Evolutionary conservation across 2,329 filamentous ascomycete species (phyloP).

Genomic region (Davidsoniella neocaledoniae): DNA sequence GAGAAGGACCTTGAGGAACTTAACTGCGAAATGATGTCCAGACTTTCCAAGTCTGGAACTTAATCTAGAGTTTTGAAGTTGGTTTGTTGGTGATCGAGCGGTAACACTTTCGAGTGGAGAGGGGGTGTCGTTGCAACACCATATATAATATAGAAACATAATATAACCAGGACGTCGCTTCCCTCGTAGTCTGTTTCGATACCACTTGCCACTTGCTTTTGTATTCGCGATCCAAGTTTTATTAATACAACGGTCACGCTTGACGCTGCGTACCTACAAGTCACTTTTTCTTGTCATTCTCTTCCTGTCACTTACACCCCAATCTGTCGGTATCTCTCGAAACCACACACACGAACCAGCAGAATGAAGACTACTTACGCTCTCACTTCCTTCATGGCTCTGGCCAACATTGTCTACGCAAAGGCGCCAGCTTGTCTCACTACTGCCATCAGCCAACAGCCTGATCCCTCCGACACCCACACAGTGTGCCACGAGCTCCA

Average conservation of each 20-base stretch:
- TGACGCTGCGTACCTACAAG: constrained; percentile 3
- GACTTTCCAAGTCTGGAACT: constrained; percentile 3
- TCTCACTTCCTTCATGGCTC: constrained; percentile 8
- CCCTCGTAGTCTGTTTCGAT: neutral
- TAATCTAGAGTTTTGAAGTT: neutral
- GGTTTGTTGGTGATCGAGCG: too few relatives aligned
- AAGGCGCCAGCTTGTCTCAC: constrained; percentile 13
- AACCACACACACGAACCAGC: neutral
- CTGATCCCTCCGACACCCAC: constrained; percentile 8
- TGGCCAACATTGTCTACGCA: constrained; percentile 5
- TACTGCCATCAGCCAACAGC: constrained; percentile 12
- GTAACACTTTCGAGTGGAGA: too few relatives aligned
- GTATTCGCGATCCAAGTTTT: neutral
- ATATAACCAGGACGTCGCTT: neutral
- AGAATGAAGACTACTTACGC: constrained; percentile 9
- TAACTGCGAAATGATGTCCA: constrained; percentile 1
- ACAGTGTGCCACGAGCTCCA: constrained; percentile 12
- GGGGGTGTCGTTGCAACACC: too few relatives aligned
- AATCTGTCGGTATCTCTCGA: neutral
- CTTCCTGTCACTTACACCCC: neutral
- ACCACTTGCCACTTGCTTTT: neutral
- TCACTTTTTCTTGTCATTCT: neutral
- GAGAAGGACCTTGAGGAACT: neutral
- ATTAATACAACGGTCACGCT: constrained; percentile 5
- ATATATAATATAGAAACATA: too few relatives aligned